Conservation (phyloP, 805 yeast species). For the Barnettozyma populi region DNA sequence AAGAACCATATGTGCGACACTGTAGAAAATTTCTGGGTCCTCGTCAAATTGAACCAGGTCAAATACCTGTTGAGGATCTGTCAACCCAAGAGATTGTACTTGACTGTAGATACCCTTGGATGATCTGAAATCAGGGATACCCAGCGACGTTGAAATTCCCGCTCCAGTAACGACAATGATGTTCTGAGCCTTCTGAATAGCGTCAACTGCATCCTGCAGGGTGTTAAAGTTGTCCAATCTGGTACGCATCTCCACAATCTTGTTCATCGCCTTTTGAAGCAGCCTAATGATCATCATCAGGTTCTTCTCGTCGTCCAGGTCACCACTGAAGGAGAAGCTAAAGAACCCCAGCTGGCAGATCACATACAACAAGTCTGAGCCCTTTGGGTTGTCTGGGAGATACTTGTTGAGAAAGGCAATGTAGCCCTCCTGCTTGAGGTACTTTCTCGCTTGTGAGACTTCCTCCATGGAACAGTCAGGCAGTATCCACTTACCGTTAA, state of each 20-base stretch:
- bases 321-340: conserved; percentile 24
- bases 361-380: conserved; percentile 50
- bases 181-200: conserved; percentile 49
- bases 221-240: conserved; percentile 50
- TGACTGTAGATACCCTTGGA: conserved; percentile 78
- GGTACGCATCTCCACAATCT: conserved; percentile 51
- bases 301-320: conserved; percentile 38
- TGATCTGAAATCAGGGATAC: conserved; percentile 90
- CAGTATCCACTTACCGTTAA: conserved; percentile 30
- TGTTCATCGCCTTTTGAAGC: conserved; percentile 59
- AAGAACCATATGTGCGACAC: conserved; percentile 78
- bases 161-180: conserved; percentile 85
- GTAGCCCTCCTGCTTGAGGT: conserved; percentile 55
- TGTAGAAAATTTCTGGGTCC: conserved; percentile 77
- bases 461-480: conserved; percentile 38
- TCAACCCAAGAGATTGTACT: conserved; percentile 60
- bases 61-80: conserved; percentile 89
- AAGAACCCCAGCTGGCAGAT: conserved; percentile 61
- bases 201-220: conserved; percentile 51
- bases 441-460: conserved; percentile 43
- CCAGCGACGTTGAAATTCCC: conserved; percentile 84
- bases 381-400: conserved; percentile 54
- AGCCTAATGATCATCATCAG: conserved; percentile 43
- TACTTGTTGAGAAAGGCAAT: conserved; percentile 53
- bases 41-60: conserved; percentile 63